These are phyloP conservation scores for Triticum dicoccoides DNA, from an alignment of 176 grass and related monocot genomes.

Conservation along the genomic window DNA sequence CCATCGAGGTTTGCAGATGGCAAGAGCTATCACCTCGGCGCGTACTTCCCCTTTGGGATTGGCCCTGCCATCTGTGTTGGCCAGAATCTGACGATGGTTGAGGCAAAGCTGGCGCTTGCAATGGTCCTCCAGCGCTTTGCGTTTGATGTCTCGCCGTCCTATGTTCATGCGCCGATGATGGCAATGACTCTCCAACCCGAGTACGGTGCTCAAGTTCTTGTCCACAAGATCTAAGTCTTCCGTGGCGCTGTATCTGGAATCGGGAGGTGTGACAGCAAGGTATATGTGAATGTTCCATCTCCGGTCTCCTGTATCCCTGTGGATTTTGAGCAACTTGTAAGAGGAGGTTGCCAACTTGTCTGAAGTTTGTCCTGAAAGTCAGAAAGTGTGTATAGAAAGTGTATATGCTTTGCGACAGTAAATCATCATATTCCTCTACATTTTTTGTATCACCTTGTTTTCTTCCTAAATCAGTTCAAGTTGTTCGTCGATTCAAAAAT, in stretches of 20 bases:
- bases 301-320: not conserved
- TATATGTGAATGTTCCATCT: not conserved
- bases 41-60: slow-evolving; percentile 68
- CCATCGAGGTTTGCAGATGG: slow-evolving; percentile 71
- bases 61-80: slow-evolving; percentile 68
- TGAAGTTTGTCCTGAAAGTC: not conserved
- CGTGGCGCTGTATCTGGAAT: not conserved
- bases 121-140: slow-evolving; percentile 56
- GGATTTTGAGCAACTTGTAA: not conserved
- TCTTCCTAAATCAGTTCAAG: not conserved
- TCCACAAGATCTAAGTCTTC: slow-evolving; percentile 52
- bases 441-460: not conserved
- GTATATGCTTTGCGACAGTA: not conserved
- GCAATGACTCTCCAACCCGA: slow-evolving; percentile 67
- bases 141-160: slow-evolving; percentile 63
- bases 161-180: slow-evolving; percentile 71
- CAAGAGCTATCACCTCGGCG: slow-evolving; percentile 65
- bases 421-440: not conserved
- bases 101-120: slow-evolving; percentile 65
- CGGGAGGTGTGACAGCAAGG: not conserved
- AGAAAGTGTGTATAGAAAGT: not conserved
- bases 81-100: slow-evolving; percentile 70
- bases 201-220: slow-evolving; percentile 70
- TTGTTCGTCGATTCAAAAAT: not conserved
- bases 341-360: not conserved